Conservation (phyloP, 23 red algal genomes). For the Cyanidium caldarium region DNA sequence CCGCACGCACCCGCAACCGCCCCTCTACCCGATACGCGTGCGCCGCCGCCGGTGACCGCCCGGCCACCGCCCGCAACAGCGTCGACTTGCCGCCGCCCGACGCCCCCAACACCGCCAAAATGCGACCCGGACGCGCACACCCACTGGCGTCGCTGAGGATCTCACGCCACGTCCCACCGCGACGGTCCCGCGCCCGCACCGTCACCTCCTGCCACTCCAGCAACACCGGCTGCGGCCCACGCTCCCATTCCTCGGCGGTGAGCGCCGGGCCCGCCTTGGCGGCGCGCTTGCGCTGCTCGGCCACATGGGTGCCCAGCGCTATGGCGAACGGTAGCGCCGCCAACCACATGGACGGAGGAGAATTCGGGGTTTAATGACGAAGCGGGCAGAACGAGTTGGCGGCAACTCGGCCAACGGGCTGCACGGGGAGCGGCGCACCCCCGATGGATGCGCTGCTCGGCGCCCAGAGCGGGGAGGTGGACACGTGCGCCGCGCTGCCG, state of each 20-base stretch:
- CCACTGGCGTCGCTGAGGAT: conserved; percentile 38
- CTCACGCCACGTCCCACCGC: background rate
- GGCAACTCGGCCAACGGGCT: too few species aligned
- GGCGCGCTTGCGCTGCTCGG: too few species aligned
- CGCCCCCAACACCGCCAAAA: conserved; percentile 69
- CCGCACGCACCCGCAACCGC: background rate
- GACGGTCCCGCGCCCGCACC: background rate
- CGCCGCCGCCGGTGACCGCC: background rate
- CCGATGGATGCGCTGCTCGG: too few species aligned
- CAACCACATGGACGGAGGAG: too few species aligned
- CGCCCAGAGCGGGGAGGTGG: too few species aligned
- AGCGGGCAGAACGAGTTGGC: too few species aligned
- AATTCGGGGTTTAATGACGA: too few species aligned
- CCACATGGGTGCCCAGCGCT: too few species aligned
- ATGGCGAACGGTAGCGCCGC: too few species aligned
- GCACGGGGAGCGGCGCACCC: too few species aligned
- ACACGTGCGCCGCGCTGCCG: too few species aligned
- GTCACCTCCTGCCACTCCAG: background rate
- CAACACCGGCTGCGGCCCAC: background rate
- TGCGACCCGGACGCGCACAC: conserved; percentile 33
- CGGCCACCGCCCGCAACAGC: conserved; percentile 63
- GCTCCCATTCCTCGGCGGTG: background rate
- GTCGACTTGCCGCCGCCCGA: conserved; percentile 84
- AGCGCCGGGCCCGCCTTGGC: background rate
- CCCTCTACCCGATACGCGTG: background rate